Evolutionary conservation across 371 early-diverging fungal genomes (phyloP), one percentile per base, ranked within the genome.

Genomic region (Rhizomucor pusillus): DNA sequence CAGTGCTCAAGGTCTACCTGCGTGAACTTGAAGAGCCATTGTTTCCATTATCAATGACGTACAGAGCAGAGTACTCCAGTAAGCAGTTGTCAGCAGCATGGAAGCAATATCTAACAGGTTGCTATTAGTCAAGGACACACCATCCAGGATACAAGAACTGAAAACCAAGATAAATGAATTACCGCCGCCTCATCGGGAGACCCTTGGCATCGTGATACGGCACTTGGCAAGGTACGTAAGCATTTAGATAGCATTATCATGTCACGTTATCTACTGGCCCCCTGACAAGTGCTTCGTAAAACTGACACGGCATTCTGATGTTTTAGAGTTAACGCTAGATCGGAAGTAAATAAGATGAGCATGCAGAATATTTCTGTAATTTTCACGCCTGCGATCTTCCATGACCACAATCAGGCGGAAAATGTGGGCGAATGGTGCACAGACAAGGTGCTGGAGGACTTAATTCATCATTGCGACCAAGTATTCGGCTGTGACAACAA

Each of bases 11-110:
- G 53, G 54, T 77, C 12, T 89, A 81, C 60, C 63, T 89, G 4
- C 71, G 89, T 4, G 81, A 85, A 54, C 54, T 89, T 33, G 80
- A 82, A 14, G 64, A 77, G 20, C 89, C 89, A 12, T 46, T 88
- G 34, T 79, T 88, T 54, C 69, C 73, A 11, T 66, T 86, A 22
- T 25, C 69, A 3, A 51, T 79, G 43, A 67, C 69, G 16, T 81
- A 80, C 10, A 69, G 86, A 3, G 66, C 71, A 35, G 75, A 80
- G 24, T 81, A 84, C 49, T 77, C 84, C 6, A 68, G 84, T 84
- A 79, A 65, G 65, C 62, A 13, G n/a, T 16, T 41, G 5, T 16
- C 16, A 41, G 5, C 9, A 37, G 11, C 19, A 41, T 5, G 41
- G 41, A 16, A 11, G 37, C 37, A 37, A 9, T 11, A 37, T 11